A percentile compares a stretch with the other conserved stretches of the same genome.
Conservation (phyloP, 768 basidiomycete genomes). For the Mycena floridula region DNA sequence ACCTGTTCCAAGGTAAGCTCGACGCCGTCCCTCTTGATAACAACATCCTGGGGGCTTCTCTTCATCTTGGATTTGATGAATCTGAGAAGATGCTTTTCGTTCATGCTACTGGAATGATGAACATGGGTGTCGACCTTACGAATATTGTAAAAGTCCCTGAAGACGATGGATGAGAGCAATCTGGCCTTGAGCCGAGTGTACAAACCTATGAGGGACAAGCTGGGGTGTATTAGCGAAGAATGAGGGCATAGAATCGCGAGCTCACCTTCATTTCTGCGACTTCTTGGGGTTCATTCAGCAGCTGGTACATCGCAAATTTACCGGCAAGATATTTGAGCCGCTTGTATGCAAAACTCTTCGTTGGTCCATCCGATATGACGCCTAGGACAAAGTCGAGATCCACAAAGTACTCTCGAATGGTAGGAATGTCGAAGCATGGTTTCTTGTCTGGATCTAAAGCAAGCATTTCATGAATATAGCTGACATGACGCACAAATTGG, state of each 20-base stretch:
- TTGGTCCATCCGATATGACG: constrained; percentile 92
- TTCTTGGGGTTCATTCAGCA: constrained; percentile 92
- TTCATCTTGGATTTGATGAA: constrained; percentile 99
- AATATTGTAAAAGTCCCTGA: constrained; percentile 97
- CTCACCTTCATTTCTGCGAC: constrained; percentile 93
- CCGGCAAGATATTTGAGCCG: constrained; percentile 85
- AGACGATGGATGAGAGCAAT: neutral
- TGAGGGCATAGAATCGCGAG: constrained; percentile 1
- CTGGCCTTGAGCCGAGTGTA: neutral
- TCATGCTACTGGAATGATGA: constrained; percentile 98
- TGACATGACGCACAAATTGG: no score
- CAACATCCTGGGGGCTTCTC: constrained; percentile 84
- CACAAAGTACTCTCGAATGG: constrained; percentile 90
- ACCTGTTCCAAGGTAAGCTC: constrained; percentile 87
- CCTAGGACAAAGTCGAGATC: constrained; percentile 89
- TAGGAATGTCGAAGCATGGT: constrained; percentile 75
- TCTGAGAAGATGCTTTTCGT: constrained; percentile 95
- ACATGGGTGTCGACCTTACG: constrained; percentile 99
- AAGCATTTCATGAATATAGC: no score
- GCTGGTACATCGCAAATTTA: constrained; percentile 90
- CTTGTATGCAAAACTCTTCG: constrained; percentile 92
- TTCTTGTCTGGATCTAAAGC: no score
- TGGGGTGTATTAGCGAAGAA: constrained; percentile 16
- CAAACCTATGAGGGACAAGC: constrained; percentile 79
- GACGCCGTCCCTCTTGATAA: constrained; percentile 90